phyloP scores from a whole-genome alignment of 2,329 filamentous ascomycete genomes.

The Phyllosticta citribraziliensis region DNA sequence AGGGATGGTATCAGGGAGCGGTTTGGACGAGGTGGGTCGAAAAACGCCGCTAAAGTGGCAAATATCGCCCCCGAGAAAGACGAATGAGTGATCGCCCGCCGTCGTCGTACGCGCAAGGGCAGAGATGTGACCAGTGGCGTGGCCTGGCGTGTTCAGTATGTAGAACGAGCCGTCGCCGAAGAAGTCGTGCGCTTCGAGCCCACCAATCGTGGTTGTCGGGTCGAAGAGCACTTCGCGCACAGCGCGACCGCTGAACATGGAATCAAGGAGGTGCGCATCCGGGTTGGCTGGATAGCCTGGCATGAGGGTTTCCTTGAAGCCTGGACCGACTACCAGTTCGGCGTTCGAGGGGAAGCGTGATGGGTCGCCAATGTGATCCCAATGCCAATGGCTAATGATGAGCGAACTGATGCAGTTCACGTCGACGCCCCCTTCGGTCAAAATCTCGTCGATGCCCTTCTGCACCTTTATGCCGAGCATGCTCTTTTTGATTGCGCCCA shows the following conservation, averaged over 20 bases:
- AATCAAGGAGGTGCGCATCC: conserved; percentile 16
- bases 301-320: conserved; percentile 36
- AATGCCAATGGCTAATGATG: conserved; percentile 34
- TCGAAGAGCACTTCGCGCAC: conserved; percentile 27
- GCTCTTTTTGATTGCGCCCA: conserved; percentile 17
- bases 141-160: conserved; percentile 44
- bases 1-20: conserved; percentile 7
- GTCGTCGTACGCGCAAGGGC: conserved; percentile 36
- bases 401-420: conserved; percentile 27
- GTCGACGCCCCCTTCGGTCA: conserved; percentile 24
- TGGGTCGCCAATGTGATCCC: conserved; percentile 45
- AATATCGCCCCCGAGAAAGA: conserved; percentile 21
- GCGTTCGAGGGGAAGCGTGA: conserved; percentile 37
- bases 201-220: neutral
- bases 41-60: conserved; percentile 19
- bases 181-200: conserved; percentile 37
- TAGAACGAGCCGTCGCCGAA: conserved; percentile 50
- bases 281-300: conserved; percentile 37
- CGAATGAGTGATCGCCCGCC: conserved; percentile 14
- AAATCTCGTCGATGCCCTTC: conserved; percentile 33
- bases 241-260: conserved; percentile 16
- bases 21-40: conserved; percentile 16
- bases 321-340: conserved; percentile 43
- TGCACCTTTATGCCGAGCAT: conserved; percentile 31
- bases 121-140: conserved; percentile 42